Evolutionary conservation across 306 rosid species (phyloP), one percentile per base, ranked within the genome.

Genomic region (Cotoneaster glaucophyllus): DNA sequence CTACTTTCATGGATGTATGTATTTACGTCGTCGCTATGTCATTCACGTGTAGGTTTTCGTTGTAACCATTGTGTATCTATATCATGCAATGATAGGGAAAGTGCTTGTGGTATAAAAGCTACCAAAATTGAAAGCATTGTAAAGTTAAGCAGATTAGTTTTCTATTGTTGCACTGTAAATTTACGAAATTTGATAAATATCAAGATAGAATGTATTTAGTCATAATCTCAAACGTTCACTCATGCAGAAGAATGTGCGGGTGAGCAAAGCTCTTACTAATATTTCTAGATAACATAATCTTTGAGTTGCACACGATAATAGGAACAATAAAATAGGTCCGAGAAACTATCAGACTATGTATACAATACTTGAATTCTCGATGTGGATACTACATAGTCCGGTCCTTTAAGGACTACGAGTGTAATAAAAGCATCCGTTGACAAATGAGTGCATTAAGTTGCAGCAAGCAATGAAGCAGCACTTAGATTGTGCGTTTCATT

Each of bases 381-480:
- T 50, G 8, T 50, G 17, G 54, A 50, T 50, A 17, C 18, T 50
- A 5, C 8, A 34, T 15, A 17, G 21, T 17, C 21, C 17, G 0
- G 8, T 50, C 8, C 54, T 50, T 50, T 2, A 15, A 18, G 17
- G 54, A 50, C 19, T 50, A 15, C 1, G 8, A 5, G 21, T 18
- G 54, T 50, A 50, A 50, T 50, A 17, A 21, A 21, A 50, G 8
- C 54, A 15, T 15, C 21, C 0, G 54, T 15, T 48, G 2, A 14
- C 54, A 3, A 17, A 18, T 2, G 1, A 64, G 68, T 10, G 48
- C 69, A 65, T 32, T 34, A 26, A 26, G 79, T 84, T 66, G 77
- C 76, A 79, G 87, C 80, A 78, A 90, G 90, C 81, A 90, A 77
- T 1, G 93, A 90, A 24, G 86, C 72, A 63, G 80, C 62, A 57